Evolutionary conservation across 257 asterid genomes (phyloP), one percentile per base, ranked within the genome.

Genomic region (Avicennia marina): DNA sequence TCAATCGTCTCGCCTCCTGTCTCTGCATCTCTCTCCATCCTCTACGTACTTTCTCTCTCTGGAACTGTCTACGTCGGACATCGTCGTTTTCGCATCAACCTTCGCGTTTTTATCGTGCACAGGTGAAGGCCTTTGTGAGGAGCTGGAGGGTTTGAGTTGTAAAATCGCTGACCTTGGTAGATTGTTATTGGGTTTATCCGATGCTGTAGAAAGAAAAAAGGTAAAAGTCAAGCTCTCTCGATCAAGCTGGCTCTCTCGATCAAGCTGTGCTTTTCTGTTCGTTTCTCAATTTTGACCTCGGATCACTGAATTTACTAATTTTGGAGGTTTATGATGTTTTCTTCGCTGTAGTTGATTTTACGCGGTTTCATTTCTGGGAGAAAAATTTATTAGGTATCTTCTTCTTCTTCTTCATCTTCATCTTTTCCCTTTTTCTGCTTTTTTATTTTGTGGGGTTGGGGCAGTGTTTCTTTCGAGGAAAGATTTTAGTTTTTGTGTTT

Each of bases 171-270:
- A 25, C 34, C 36, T 34, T 45, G 26, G 53, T 50, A 16, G 44
- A 58, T 66, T 60, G 53, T 19, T 50, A 32, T 65, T 68, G 75
- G 70, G 66, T 66, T 47, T 53, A 26, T 39, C 44, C 58, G 33
- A 58, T 56, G 44, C 56, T 56, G 13, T 56, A 67, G 53, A 33
- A 8, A n/a, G n/a, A n/a, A n/a, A n/a, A 22, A 46, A 58, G 34
- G 17, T 52, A 10, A 42, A 66, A 76, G 80, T 80, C 70, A 69
- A 66, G 70, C 61, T 58, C 58, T 57, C 52, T 60, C 76, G 83
- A 81, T 84, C 79, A 77, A 78, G 85, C 85, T 84, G 54, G n/a
- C n/a, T 58, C 58, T 57, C 52, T 60, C 76, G 83, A 81, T 84
- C 79, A 77, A 78, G 85, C 85, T 84, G 54, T 33, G 53, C 60